Evolutionary conservation across 2,329 filamentous ascomycete genomes (phyloP).

Genomic region (Xylariaceae sp.): DNA sequence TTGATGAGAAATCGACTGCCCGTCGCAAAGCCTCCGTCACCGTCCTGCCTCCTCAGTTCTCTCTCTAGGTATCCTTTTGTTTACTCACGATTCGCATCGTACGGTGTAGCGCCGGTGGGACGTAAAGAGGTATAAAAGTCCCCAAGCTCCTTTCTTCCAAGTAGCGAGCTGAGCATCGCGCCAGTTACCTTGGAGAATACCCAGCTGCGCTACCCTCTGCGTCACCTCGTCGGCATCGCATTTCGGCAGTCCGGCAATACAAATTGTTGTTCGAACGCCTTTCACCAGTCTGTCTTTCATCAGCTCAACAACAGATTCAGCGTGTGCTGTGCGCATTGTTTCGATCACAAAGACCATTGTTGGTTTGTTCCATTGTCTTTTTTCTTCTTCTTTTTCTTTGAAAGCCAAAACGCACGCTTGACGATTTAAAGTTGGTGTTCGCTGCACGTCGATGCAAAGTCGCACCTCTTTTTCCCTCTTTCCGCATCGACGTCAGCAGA

Average conservation of each 20-base stretch:
- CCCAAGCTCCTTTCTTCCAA: not conserved
- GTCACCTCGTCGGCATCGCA: not conserved
- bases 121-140: not conserved
- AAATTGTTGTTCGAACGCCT: not conserved
- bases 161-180: constrained; percentile 39
- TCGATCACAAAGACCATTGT: not conserved
- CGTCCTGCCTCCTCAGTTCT: not conserved
- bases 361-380: not conserved
- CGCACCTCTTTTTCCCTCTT: too few relatives aligned
- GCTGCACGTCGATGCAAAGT: not conserved
- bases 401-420: not conserved
- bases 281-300: not conserved
- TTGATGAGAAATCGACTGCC: not conserved
- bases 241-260: not conserved
- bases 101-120: too few relatives aligned
- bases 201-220: not conserved
- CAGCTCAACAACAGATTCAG: not conserved
- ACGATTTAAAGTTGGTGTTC: constrained; percentile 1
- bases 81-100: not conserved
- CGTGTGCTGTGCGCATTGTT: not conserved
- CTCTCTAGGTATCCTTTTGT: not conserved
- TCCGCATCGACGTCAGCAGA: too few relatives aligned
- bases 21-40: constrained; percentile 11
- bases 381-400: not conserved
- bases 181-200: constrained; percentile 30